These are phyloP conservation scores for Ustilago xerochloae DNA, from an alignment of 1,284 basidiomycete species.

Conservation along the genomic window DNA sequence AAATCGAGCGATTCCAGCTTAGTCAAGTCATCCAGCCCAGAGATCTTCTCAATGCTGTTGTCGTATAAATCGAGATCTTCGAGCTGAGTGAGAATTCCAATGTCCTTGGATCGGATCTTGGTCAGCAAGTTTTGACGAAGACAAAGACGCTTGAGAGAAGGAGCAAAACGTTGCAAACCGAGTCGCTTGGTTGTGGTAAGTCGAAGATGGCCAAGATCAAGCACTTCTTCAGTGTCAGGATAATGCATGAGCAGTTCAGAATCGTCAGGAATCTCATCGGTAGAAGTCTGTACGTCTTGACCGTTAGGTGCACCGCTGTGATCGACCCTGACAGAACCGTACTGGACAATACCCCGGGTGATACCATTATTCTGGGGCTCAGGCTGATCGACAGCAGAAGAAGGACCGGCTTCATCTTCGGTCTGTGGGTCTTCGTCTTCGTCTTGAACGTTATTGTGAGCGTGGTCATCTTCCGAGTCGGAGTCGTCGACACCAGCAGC, in stretches of 20 bases:
- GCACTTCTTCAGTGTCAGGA: constrained; percentile 61
- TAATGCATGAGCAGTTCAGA: constrained; percentile 52
- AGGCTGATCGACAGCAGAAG: constrained; percentile 14
- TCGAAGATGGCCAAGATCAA: constrained; percentile 88
- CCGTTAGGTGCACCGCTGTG: constrained; percentile 20
- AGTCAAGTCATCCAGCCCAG: constrained; percentile 69
- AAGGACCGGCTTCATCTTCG: constrained; percentile 46
- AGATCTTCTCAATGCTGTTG: constrained; percentile 77
- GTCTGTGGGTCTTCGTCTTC: constrained; percentile 40
- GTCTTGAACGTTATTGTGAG: not conserved
- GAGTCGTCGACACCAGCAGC: constrained; percentile 21
- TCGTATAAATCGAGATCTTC: constrained; percentile 96
- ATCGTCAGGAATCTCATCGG: constrained; percentile 47
- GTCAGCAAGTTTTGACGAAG: constrained; percentile 89
- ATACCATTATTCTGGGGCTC: constrained; percentile 33
- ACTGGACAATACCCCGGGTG: constrained; percentile 35
- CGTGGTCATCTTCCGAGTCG: constrained; percentile 46
- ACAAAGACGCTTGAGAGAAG: constrained; percentile 79
- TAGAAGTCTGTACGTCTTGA: not conserved
- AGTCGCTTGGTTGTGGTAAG: constrained; percentile 74
- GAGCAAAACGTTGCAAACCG: constrained; percentile 77
- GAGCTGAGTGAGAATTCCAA: constrained; percentile 74
- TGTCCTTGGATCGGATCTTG: constrained; percentile 73
- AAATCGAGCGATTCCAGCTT: constrained; percentile 85
- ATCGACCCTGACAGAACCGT: constrained; percentile 37